Percentiles rank a stretch among this genome's conserved stretches.
These are phyloP conservation scores for Coniochaeta sp. DNA, from an alignment of 2,329 filamentous ascomycete species.

Conservation along the genomic window DNA sequence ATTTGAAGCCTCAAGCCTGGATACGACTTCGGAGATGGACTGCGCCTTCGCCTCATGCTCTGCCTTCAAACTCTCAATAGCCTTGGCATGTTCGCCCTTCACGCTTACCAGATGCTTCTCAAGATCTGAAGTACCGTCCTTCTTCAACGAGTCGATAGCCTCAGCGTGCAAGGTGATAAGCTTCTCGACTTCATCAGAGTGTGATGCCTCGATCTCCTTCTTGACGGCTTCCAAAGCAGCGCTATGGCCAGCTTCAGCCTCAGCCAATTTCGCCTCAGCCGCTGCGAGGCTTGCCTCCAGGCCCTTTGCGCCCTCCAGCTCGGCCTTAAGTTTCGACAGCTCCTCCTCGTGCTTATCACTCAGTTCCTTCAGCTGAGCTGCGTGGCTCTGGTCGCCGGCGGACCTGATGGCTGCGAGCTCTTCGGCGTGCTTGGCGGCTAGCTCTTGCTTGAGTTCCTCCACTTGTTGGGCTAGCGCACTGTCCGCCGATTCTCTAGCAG, in stretches of 20 bases:
- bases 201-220: slow-evolving; percentile 17
- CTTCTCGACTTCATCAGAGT: slow-evolving; percentile 38
- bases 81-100: slow-evolving; percentile 23
- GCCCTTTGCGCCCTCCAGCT: slow-evolving; percentile 22
- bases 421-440: slow-evolving; percentile 23
- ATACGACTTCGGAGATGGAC: slow-evolving; percentile 23
- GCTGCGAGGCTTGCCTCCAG: slow-evolving; percentile 22
- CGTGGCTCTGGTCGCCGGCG: slow-evolving; percentile 15
- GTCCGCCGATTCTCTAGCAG: slow-evolving; percentile 36
- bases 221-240: slow-evolving; percentile 30
- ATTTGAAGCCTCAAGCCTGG: slow-evolving; percentile 27
- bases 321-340: slow-evolving; percentile 24
- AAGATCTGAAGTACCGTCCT: slow-evolving; percentile 23
- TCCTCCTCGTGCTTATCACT: slow-evolving; percentile 25
- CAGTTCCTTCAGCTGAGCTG: slow-evolving; percentile 22
- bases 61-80: slow-evolving; percentile 35
- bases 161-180: slow-evolving; percentile 34
- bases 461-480: slow-evolving; percentile 13
- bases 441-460: slow-evolving; percentile 21
- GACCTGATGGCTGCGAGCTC: slow-evolving; percentile 17
- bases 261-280: slow-evolving; percentile 22
- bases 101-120: slow-evolving; percentile 30
- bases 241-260: slow-evolving; percentile 24
- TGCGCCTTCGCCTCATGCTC: slow-evolving; percentile 24
- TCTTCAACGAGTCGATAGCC: slow-evolving; percentile 31